Base-by-base conservation (phyloP, 257 asterid genomes). In the Echium plantagineum region DNA sequence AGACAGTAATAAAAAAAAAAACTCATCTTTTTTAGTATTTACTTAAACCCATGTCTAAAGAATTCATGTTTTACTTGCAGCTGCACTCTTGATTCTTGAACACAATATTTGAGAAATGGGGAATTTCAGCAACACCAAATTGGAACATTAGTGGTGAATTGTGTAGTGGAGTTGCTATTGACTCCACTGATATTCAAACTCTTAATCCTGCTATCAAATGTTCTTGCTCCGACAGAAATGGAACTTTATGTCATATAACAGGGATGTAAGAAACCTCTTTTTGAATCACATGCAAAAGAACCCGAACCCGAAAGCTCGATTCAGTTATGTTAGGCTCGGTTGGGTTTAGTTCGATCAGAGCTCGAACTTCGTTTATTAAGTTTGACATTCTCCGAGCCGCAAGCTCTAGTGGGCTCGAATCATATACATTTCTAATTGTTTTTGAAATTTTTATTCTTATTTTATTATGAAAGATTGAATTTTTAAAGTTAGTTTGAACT, bases 71-170 rank as follows among this genome's bases (percentile, higher is more conserved):
- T 55, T 55, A 55, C 31, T 5, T 75, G 79, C 79, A 84, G 89
- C 77, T 21, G 69, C 75, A 47, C 73, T 78, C 26, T 53, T 86
- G 59, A 47, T 73, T 78, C 26, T 53, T 86, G 59, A 78, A 78
- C 68, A 30, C 83, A 16, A 78, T 86, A 0, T 86, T 84, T 63
- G 35, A 61, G 62, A 68, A 59, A 35, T 71, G 90, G 82, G 9
- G 73, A 47, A 66, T 68, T 32, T 55, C 65, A 52, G 72, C 80
- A 4, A 52, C 72, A 17, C 51, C 58, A 16, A 19, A 49, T 24
- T 87, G 95, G 95, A 87, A 87, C 70, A 78, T 66, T 0, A 82
- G 80, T 52, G 94, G 94, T 15, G 86, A 80, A 21, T 58, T 82
- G 48, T 87, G 95, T 70, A 76, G 74, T 26, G 95, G 95, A 21